Evolutionary conservation across 805 yeast genomes (phyloP), one percentile per base, ranked within the genome.

Genomic region (Saccharomycodes ludwigii): DNA sequence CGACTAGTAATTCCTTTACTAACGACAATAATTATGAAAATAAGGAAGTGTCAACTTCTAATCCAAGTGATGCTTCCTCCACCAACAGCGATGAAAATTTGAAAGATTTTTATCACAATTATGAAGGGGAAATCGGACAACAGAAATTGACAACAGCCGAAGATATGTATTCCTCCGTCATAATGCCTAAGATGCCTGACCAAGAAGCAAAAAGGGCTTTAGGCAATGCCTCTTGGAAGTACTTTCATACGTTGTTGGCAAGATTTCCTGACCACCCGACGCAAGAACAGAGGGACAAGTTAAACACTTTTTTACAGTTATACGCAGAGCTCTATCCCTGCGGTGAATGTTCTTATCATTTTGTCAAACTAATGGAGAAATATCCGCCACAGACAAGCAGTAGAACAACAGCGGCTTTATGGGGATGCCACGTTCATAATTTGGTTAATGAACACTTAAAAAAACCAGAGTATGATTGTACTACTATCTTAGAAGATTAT

Each of bases 391-490:
- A 91, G 48, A 66, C 78, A 3, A 63, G 72, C 6, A 66, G 79
- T 15, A 65, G 95, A 36, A 73, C 74, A 39, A 68, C 72, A 3
- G 97, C 98, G 1, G 84, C 95, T 0, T 59, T 82, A 41, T 91
- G 98, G 98, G 98, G 98, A 1, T 91, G 98, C 50, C 78, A 78
- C 47, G 64, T 86, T 4, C 97, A 86, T 58, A 86, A 88, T 52
- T 66, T 74, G 47, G 96, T 86, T 21, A 88, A 88, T 53, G 71
- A 70, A 33, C 61, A 77, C 31, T 62, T 86, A 27, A 64, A 63
- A 4, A 83, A 86, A 44, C 71, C 67, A 1, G 61, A 65, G 12
- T 91, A 84, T 52, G 96, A 91, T 52, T 91, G 99, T 52, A 65
- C 82, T 2, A 72, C 68, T 6, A 79, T 91, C 34, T 60, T 82